These are phyloP conservation scores for Coprinopsis strossmayeri DNA, from an alignment of 768 basidiomycete species.

Conservation along the genomic window DNA sequence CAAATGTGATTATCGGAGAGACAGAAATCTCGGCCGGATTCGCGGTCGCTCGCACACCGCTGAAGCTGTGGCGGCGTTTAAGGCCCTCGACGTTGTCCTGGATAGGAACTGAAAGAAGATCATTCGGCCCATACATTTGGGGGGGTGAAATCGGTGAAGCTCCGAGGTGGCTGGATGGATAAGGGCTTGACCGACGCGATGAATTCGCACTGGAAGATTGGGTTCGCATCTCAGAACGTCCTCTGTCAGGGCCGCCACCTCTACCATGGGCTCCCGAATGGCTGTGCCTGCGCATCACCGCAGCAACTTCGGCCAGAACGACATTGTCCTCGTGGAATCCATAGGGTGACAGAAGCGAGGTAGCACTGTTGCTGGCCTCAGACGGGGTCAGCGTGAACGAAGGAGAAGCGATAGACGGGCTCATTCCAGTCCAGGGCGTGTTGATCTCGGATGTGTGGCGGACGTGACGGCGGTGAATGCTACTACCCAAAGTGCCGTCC, in stretches of 20 bases:
- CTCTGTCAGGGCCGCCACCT: background rate
- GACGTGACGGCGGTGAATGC: conserved; percentile 4
- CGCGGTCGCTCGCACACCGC: conserved; percentile 5
- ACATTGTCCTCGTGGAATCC: background rate
- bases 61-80: conserved; percentile 7
- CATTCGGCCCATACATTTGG: conserved; percentile 1
- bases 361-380: background rate
- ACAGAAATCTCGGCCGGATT: conserved; percentile 4
- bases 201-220: background rate
- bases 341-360: background rate
- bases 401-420: conserved; percentile 1
- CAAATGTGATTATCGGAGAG: conserved; percentile 3
- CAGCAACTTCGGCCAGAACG: background rate
- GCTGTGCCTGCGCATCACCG: conserved; percentile 19
- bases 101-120: conserved; percentile 3
- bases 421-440: conserved; percentile 5
- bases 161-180: conserved; percentile 2
- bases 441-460: background rate
- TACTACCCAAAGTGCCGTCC: background rate
- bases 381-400: conserved; percentile 8
- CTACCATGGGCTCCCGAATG: conserved; percentile 22
- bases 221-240: background rate
- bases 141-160: background rate
- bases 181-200: conserved; percentile 8
- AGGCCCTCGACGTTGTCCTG: background rate